phyloP scores from a whole-genome alignment of 192 early-diverging fungal genomes.

The Coemansia sp. region DNA sequence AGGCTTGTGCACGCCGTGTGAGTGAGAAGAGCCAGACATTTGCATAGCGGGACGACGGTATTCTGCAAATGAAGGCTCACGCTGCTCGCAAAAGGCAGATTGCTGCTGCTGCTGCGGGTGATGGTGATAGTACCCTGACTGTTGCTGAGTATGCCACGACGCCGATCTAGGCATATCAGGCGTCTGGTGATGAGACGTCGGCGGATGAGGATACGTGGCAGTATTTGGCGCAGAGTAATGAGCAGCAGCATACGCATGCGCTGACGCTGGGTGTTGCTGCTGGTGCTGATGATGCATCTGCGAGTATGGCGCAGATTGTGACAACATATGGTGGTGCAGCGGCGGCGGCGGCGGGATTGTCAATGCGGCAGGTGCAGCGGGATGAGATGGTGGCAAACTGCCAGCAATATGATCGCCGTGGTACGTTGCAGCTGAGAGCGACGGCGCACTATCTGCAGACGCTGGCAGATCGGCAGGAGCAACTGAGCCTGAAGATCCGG shows the following conservation, averaged over 20 bases:
- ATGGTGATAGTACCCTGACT: neutral
- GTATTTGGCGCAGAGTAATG: slow-evolving; percentile 12
- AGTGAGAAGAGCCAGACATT: neutral
- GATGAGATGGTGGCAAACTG: neutral
- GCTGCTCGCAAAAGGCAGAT: neutral
- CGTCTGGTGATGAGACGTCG: neutral
- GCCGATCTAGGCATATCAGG: slow-evolving; percentile 4
- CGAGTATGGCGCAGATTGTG: neutral
- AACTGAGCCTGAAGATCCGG: slow-evolving; percentile 6
- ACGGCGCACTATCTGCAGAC: neutral
- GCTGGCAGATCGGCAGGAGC: neutral
- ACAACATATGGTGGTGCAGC: slow-evolving; percentile 2
- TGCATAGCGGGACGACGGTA: slow-evolving; percentile 1
- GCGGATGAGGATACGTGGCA: neutral
- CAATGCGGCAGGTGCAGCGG: slow-evolving; percentile 2
- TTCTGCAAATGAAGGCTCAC: slow-evolving; percentile 2
- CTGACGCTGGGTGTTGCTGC: neutral
- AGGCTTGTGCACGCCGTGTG: slow-evolving; percentile 9
- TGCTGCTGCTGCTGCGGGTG: slow-evolving; percentile 24
- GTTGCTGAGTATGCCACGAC: slow-evolving; percentile 6
- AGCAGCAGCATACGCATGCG: neutral
- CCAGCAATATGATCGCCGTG: slow-evolving; percentile 2
- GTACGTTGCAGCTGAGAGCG: neutral
- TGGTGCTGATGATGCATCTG: neutral
- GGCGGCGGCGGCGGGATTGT: neutral